phyloP scores from a whole-genome alignment of 78 protist genomes.

The Anaeramoeba ignava region DNA sequence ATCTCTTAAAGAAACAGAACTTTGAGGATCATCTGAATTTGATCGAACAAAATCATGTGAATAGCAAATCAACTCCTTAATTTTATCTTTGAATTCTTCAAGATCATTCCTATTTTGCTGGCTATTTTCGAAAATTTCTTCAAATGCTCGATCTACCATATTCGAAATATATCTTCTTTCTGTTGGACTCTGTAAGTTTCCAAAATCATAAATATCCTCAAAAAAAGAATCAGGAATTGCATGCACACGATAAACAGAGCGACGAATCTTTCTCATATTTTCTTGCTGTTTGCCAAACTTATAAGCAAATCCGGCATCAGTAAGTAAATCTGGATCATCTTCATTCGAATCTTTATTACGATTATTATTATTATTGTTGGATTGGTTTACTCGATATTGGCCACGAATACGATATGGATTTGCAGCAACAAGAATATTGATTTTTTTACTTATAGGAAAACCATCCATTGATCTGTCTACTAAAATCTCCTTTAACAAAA shows the following conservation, averaged over 20 bases:
- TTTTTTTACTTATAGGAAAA: not conserved
- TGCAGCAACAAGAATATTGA: not conserved
- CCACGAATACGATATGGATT: conserved; percentile 2
- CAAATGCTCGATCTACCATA: not conserved
- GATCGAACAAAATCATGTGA: not conserved
- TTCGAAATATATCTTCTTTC: not conserved
- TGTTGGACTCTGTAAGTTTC: not conserved
- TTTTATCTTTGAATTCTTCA: not conserved
- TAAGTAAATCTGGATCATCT: no score
- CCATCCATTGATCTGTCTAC: not conserved
- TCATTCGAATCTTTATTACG: no score
- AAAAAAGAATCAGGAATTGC: conserved; percentile 12
- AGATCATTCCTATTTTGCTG: not conserved
- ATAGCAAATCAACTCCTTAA: not conserved
- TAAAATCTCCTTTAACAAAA: not conserved
- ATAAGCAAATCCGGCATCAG: no score
- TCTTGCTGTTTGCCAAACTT: no score
- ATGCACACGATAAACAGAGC: conserved; percentile 18
- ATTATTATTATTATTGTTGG: no score
- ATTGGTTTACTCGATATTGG: no score
- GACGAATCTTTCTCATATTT: no score
- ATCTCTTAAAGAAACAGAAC: not conserved
- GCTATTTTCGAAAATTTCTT: not conserved
- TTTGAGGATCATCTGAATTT: not conserved
- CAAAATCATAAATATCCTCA: conserved; percentile 23